Evolutionary conservation across 495 filamentous ascomycete genomes (phyloP), one percentile per base, ranked within the genome.

Genomic region (Neurospora sp.): DNA sequence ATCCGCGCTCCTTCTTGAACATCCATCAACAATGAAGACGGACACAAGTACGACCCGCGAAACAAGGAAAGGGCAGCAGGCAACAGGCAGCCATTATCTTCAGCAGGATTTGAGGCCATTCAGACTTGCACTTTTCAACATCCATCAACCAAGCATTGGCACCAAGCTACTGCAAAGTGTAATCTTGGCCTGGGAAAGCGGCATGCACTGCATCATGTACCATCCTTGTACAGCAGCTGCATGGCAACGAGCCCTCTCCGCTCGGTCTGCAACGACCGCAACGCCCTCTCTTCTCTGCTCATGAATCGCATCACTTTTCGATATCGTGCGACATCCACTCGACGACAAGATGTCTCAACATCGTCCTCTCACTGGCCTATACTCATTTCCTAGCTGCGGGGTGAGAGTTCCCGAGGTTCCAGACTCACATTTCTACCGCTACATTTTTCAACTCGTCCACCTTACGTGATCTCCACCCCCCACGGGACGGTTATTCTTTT

Each of bases 201-300:
- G 46, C 71, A 66, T 72, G 71, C 71, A 69, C 31, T 31, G 27
- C 54, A 66, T 66, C 54, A 31, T 35, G 54, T 66, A 66, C 27
- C 54, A 62, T 62, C 54, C 39, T 1, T 72, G 70, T 18, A 48
- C 70, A 42, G 71, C 46, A 69, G 48, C 71, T 72, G 71, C 71
- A 72, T 69, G 71, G 71, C 46, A 72, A 37, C 27, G 27, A 62
- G 71, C 46, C 48, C 48, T 72, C 71, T 12, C 46, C 46, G 27
- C 8, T 69, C 46, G 71, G 46, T 72, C 46, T 69, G 27, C 16
- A 44, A 37, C 48, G 7, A 66, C 54, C 14, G 11, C 54, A 27
- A 35, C 54, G 54, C 54, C 27, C 35, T 66, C 27, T 35, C n/a
- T 66, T 66, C 54, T 66, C 54, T 16, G 12, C 2, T 27, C 27